Evolutionary conservation across 108 stramenopile genomes (phyloP).

Genomic region (Licmophora abbreviata): DNA sequence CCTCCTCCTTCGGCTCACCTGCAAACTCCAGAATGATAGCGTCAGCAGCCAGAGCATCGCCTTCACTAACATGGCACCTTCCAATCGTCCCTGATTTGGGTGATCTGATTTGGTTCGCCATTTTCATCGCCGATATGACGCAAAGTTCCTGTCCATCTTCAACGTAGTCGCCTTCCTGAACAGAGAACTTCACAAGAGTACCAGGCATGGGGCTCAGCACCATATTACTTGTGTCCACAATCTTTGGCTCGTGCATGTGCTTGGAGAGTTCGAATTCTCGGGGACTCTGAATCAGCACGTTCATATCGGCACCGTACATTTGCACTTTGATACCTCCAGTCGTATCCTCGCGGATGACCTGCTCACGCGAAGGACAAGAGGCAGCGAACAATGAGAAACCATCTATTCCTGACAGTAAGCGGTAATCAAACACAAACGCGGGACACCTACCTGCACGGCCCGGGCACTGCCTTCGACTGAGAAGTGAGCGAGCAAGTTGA

Average conservation of each 20-base stretch:
- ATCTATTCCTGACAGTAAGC: too few species aligned
- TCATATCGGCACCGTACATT: conserved; percentile 58
- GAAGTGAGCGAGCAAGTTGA: conserved; percentile 4
- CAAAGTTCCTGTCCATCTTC: conserved; percentile 91
- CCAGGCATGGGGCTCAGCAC: conserved; percentile 91
- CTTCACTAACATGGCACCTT: conserved; percentile 52
- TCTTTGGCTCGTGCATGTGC: conserved; percentile 70
- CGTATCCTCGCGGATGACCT: conserved; percentile 38
- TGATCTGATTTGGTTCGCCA: conserved; percentile 95
- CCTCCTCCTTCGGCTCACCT: not conserved
- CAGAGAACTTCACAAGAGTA: conserved; percentile 63
- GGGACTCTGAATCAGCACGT: conserved; percentile 60
- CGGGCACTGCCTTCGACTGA: not conserved
- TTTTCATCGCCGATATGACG: conserved; percentile 98
- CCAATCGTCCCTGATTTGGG: conserved; percentile 54
- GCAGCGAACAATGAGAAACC: too few species aligned
- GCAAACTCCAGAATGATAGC: conserved; percentile 64
- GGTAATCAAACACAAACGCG: too few species aligned
- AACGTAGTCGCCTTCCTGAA: conserved; percentile 80
- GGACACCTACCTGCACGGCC: conserved; percentile 20
- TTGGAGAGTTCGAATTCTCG: conserved; percentile 68
- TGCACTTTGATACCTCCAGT: conserved; percentile 28
- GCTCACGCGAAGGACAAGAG: too few species aligned
- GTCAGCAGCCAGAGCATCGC: conserved; percentile 54
- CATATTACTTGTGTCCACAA: conserved; percentile 51